Base-by-base conservation (phyloP, 805 yeast species). In the Cyberlindnera mycetangii region DNA sequence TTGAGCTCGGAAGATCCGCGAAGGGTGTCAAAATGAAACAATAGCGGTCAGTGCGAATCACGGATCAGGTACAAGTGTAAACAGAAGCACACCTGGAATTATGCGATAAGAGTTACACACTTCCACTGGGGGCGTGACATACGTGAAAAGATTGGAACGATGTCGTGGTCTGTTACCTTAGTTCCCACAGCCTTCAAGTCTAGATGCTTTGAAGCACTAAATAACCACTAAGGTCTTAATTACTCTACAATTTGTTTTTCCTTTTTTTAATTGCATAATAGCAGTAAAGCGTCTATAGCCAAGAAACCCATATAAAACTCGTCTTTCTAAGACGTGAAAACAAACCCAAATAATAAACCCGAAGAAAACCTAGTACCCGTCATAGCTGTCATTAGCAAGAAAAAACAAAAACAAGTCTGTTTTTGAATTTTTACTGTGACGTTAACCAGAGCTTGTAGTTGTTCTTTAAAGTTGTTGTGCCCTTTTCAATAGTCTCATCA, bases 391-490 rank as follows among this genome's bases (percentile, higher is more conserved):
- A 25, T 25, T 25, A 25, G 28, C 28, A 10, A 25, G n/a, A 25
- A 25, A 25, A 10, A 10, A n/a, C 10, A 22, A 22, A 22, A 8
- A 25, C 14, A 25, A 25, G 12, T 4, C 12, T 10, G 12, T 25
- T n/a, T n/a, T n/a, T n/a, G n/a, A n/a, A 25, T 7, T 25, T 5
- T 25, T 25, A 25, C 14, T 25, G 28, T 10, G 42, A 34, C 20
- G 41, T 22, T 10, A 58, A 35, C 62, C 62, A 58, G 19, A 54
- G 38, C 53, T 58, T 52, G 51, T 58, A 58, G 49, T 58, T 58
- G 49, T 52, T 54, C 52, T 55, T 52, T 40, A 58, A 34, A 25
- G 56, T 44, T 15, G 22, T 45, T 7, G 60, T 37, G 7, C 60
- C 61, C 47, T 57, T 52, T n/a, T 28, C 32, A 33, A 55, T 55